Evolutionary conservation across 805 yeast genomes (phyloP).

Genomic region (Candida peoriensis): DNA sequence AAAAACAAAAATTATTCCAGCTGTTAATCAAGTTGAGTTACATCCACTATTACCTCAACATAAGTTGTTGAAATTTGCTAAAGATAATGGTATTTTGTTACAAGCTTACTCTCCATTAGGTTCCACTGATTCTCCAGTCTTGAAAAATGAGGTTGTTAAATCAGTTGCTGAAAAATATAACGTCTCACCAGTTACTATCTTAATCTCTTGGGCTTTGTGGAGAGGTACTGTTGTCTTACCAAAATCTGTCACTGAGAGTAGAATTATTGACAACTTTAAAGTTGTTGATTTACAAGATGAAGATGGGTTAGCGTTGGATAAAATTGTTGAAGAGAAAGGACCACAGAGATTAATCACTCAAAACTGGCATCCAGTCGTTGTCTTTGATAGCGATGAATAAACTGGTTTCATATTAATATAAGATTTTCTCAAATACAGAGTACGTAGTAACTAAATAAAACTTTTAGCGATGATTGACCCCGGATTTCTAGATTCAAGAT

Average conservation of each 20-base stretch:
- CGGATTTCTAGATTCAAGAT: no score
- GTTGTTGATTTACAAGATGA: constrained; percentile 29
- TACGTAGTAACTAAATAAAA: no score
- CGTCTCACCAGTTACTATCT: constrained; percentile 42
- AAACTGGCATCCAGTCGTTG: constrained; percentile 29
- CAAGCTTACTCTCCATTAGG: constrained; percentile 20
- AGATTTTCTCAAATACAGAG: no score
- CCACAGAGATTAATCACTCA: constrained; percentile 25
- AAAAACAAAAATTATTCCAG: constrained; percentile 12
- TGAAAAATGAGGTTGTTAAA: constrained; percentile 34
- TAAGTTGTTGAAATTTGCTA: constrained; percentile 10
- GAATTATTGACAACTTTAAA: constrained; percentile 35
- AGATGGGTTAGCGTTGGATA: constrained; percentile 28
- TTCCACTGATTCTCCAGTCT: constrained; percentile 15
- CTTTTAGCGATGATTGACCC: no score
- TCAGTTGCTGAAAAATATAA: constrained; percentile 40
- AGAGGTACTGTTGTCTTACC: constrained; percentile 54
- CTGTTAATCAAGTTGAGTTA: constrained; percentile 17
- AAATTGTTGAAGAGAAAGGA: constrained; percentile 24
- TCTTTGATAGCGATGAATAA: constrained; percentile 20
- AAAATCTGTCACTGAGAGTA: constrained; percentile 40
- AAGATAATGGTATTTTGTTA: constrained; percentile 10
- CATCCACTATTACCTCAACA: constrained; percentile 17
- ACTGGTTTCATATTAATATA: no score
- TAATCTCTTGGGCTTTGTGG: constrained; percentile 55